Percentiles rank a stretch among this genome's conserved stretches.
Conservation (phyloP, 495 filamentous ascomycete genomes). For the Lepidopterella palustris region DNA sequence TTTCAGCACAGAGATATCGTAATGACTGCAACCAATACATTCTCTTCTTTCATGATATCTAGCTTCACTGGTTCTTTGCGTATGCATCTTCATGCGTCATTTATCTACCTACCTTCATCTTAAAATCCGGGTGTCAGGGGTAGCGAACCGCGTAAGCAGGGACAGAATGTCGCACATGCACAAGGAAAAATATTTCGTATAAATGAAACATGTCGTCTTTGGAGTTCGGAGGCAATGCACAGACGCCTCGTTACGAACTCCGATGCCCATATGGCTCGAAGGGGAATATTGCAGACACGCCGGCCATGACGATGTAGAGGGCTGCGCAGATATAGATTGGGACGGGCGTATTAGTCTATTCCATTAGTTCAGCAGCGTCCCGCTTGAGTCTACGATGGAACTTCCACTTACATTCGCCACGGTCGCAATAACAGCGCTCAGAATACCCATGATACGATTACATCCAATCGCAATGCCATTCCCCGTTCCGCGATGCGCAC, state of each 20-base stretch:
- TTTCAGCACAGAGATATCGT: too few species aligned
- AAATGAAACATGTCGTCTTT: too few species aligned
- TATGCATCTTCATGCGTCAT: too few species aligned
- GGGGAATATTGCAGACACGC: constrained; percentile 53
- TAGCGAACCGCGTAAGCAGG: too few species aligned
- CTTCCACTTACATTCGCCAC: constrained; percentile 41
- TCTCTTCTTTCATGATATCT: too few species aligned
- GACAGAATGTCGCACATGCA: neutral
- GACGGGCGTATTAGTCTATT: constrained; percentile 45
- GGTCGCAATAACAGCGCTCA: constrained; percentile 59
- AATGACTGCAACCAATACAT: too few species aligned
- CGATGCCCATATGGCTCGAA: constrained; percentile 66
- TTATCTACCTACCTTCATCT: too few species aligned
- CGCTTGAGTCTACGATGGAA: neutral
- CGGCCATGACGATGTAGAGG: constrained; percentile 59
- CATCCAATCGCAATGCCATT: constrained; percentile 63
- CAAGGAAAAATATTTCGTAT: too few species aligned
- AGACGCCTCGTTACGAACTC: constrained; percentile 45
- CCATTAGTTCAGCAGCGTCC: neutral
- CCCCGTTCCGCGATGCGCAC: constrained; percentile 62
- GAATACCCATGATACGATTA: constrained; percentile 67
- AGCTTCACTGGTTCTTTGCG: too few species aligned
- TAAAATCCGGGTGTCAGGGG: too few species aligned
- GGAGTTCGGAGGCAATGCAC: neutral
- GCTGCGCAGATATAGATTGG: constrained; percentile 66